A percentile compares a stretch with the other conserved stretches of the same genome.
phyloP scores from a whole-genome alignment of 371 early-diverging fungal species.

The Basidiobolus meristosporus region DNA sequence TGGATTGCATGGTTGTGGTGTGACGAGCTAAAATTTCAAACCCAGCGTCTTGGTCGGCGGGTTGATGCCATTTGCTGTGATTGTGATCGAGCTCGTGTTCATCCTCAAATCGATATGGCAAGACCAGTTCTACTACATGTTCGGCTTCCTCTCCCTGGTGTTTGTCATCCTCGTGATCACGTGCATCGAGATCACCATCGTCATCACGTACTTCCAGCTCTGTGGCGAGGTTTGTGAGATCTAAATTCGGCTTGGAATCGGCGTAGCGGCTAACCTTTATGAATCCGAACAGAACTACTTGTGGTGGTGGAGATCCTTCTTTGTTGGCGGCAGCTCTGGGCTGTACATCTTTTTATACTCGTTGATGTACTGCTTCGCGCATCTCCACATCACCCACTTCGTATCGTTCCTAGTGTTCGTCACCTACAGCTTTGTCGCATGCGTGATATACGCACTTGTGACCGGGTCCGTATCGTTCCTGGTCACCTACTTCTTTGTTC shows the following conservation, averaged over 20 bases:
- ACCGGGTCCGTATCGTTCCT: conserved; percentile 68
- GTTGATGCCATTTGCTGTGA: conserved; percentile 72
- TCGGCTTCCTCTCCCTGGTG: conserved; percentile 66
- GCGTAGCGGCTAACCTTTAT: not conserved
- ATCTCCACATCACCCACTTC: conserved; percentile 20
- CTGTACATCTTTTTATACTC: conserved; percentile 51
- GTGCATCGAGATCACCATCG: conserved; percentile 62
- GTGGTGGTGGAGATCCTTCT: conserved; percentile 72
- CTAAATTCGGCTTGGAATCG: not conserved
- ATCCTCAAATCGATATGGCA: conserved; percentile 87
- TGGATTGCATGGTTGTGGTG: not conserved
- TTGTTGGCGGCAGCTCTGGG: conserved; percentile 45
- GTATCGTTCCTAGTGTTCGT: conserved; percentile 31
- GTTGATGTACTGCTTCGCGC: conserved; percentile 23
- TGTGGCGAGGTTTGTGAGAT: conserved; percentile 39
- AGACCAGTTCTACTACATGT: conserved; percentile 78
- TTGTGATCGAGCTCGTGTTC: conserved; percentile 77
- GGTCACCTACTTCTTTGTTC: conserved; percentile 48
- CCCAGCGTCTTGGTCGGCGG: conserved; percentile 52
- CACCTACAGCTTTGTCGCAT: conserved; percentile 23
- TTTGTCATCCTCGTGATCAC: conserved; percentile 66
- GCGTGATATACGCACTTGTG: conserved; percentile 25
- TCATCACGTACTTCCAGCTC: conserved; percentile 78
- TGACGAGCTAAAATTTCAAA: not conserved
- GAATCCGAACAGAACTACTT: conserved; percentile 26